Percentiles rank a stretch among this genome's conserved stretches.
phyloP scores from a whole-genome alignment of 2,329 filamentous ascomycete genomes.

The Pseudocercospora eumusae region DNA sequence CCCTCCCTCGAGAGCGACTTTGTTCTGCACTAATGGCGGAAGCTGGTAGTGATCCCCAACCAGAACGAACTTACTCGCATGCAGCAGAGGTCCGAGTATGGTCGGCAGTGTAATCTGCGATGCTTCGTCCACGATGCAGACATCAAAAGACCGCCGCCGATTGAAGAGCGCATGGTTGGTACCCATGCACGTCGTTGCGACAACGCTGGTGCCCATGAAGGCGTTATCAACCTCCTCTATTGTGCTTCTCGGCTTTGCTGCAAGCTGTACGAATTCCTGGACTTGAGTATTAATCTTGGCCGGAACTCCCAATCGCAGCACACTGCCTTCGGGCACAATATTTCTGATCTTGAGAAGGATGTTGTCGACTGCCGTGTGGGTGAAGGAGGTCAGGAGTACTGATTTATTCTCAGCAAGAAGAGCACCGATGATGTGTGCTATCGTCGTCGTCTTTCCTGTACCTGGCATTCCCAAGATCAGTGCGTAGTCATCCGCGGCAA shows the following conservation, averaged over 20 bases:
- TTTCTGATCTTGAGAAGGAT: conserved; percentile 88
- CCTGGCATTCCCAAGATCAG: conserved; percentile 98
- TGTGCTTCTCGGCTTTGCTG: conserved; percentile 68
- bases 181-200: conserved; percentile 91
- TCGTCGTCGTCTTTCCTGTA: conserved; percentile 97
- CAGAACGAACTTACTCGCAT: conserved; percentile 89
- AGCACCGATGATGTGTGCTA: conserved; percentile 92
- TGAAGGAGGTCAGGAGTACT: conserved; percentile 91
- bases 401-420: conserved; percentile 87
- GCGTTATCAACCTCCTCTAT: conserved; percentile 81
- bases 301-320: conserved; percentile 80
- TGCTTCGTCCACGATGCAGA: conserved; percentile 97
- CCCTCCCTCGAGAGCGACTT: conserved; percentile 79
- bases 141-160: conserved; percentile 89
- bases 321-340: conserved; percentile 56
- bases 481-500: conserved; percentile 92
- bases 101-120: conserved; percentile 96
- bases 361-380: conserved; percentile 96
- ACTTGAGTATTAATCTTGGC: conserved; percentile 89
- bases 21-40: conserved; percentile 90
- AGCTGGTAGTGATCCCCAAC: conserved; percentile 97
- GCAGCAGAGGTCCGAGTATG: conserved; percentile 87
- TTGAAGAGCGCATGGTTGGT: conserved; percentile 87
- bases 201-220: conserved; percentile 83
- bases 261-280: conserved; percentile 78